Percentiles rank a stretch among this genome's conserved stretches.
phyloP scores from a whole-genome alignment of 164 flowering plant species.

The Vitis rotundifolia region DNA sequence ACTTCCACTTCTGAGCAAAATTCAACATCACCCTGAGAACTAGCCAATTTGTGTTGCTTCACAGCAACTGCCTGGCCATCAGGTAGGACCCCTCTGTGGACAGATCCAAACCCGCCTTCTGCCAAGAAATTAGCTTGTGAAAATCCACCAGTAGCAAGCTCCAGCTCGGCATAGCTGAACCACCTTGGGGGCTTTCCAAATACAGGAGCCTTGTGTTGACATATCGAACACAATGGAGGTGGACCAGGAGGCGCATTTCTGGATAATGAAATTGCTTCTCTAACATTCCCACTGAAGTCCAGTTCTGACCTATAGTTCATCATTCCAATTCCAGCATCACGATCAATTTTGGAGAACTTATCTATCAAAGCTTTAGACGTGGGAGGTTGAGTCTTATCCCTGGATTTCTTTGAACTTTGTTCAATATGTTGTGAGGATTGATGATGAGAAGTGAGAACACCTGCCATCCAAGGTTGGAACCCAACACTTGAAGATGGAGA shows the following conservation, averaged over 20 bases:
- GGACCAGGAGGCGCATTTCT: conserved; percentile 50
- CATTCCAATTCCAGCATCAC: conserved; percentile 30
- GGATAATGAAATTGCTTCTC: conserved; percentile 52
- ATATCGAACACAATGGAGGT: conserved; percentile 65
- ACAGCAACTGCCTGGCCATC: conserved; percentile 69
- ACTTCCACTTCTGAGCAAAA: conserved; percentile 73
- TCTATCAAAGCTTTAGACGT: conserved; percentile 28
- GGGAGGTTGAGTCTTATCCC: conserved; percentile 24
- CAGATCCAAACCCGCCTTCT: conserved; percentile 72
- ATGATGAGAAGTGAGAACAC: conserved; percentile 25
- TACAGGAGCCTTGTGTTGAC: conserved; percentile 65
- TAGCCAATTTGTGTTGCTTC: conserved; percentile 66
- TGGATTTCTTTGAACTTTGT: conserved; percentile 24
- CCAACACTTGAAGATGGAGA: conserved; percentile 46
- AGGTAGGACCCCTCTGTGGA: conserved; percentile 60
- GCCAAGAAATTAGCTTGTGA: conserved; percentile 67
- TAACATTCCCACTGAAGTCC: conserved; percentile 41
- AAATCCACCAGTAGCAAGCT: conserved; percentile 66
- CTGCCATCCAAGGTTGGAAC: conserved; percentile 63
- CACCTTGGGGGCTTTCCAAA: conserved; percentile 76
- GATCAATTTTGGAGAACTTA: conserved; percentile 42
- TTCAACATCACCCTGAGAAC: conserved; percentile 68
- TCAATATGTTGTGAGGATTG: conserved; percentile 23
- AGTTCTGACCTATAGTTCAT: conserved; percentile 25
- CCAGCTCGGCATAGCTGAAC: conserved; percentile 65